phyloP scores from a whole-genome alignment of 306 rosid genomes.

The Albizia julibrissin region DNA sequence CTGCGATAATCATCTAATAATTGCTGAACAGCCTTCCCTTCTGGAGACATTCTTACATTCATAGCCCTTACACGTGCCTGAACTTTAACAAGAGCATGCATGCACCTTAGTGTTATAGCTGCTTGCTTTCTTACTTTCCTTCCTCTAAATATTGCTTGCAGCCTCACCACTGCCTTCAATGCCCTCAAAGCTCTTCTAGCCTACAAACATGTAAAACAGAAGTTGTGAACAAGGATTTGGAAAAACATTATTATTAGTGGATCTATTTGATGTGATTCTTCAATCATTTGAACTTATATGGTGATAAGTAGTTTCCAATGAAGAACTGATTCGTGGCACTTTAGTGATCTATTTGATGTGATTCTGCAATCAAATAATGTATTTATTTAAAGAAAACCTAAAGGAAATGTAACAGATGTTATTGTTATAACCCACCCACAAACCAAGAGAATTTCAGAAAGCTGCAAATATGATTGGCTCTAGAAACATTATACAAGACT shows the following conservation, averaged over 20 bases:
- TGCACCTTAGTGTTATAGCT: slow-evolving; percentile 82
- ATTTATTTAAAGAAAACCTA: neutral
- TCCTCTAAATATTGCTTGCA: slow-evolving; percentile 92
- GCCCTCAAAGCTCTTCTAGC: slow-evolving; percentile 89
- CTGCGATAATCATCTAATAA: slow-evolving; percentile 32
- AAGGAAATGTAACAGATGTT: neutral
- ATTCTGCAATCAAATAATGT: too few relatives aligned
- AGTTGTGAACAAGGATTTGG: neutral
- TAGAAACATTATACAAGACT: neutral
- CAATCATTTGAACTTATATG: neutral
- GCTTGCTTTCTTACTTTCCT: slow-evolving; percentile 87
- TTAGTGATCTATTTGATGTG: too few relatives aligned
- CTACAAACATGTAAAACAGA: slow-evolving; percentile 37
- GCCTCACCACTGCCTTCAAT: slow-evolving; percentile 79
- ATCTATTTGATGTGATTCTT: neutral
- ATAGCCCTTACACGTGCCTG: slow-evolving; percentile 67
- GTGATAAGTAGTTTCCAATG: neutral
- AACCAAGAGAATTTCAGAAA: neutral
- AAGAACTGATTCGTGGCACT: neutral
- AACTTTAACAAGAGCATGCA: slow-evolving; percentile 94
- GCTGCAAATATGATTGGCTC: neutral
- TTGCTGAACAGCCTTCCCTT: slow-evolving; percentile 42
- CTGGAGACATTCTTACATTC: slow-evolving; percentile 43
- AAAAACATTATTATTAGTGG: neutral
- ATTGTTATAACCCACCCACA: neutral